These are phyloP conservation scores for Puccinia horiana DNA, from an alignment of 1,284 basidiomycete genomes.

Conservation along the genomic window DNA sequence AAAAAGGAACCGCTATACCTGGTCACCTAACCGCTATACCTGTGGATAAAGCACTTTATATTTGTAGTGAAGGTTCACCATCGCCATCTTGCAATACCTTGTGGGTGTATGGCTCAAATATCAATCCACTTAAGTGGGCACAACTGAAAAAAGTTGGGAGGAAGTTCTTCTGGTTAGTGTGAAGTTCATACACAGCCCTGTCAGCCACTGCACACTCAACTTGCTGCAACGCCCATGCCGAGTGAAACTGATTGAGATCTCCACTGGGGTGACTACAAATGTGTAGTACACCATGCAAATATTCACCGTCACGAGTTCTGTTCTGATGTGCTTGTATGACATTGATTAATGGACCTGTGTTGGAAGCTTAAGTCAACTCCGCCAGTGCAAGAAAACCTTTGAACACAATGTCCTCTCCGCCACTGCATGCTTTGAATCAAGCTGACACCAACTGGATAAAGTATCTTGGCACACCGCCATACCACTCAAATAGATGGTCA, in stretches of 20 bases:
- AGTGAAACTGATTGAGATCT: neutral
- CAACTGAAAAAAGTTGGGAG: neutral
- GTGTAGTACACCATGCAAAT: slow-evolving; percentile 16
- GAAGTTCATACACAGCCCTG: neutral
- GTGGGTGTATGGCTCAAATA: slow-evolving; percentile 2
- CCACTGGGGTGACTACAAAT: neutral
- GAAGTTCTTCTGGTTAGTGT: neutral
- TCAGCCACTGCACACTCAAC: neutral
- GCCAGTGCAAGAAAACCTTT: neutral
- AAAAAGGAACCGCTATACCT: too few species aligned
- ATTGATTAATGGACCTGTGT: neutral
- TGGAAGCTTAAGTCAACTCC: neutral
- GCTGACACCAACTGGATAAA: neutral
- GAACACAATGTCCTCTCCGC: neutral
- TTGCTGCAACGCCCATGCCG: neutral
- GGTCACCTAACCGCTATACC: too few species aligned
- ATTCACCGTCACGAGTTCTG: neutral
- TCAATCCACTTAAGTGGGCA: neutral
- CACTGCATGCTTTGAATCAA: neutral
- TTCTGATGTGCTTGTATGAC: neutral
- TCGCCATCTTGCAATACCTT: slow-evolving; percentile 7
- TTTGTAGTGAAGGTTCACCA: too few species aligned
- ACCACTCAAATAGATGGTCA: neutral
- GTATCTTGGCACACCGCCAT: slow-evolving; percentile 2
- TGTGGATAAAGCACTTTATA: too few species aligned